Evolutionary conservation across 495 filamentous ascomycete genomes (phyloP), one percentile per base, ranked within the genome.

Genomic region (Penicillium silybi): DNA sequence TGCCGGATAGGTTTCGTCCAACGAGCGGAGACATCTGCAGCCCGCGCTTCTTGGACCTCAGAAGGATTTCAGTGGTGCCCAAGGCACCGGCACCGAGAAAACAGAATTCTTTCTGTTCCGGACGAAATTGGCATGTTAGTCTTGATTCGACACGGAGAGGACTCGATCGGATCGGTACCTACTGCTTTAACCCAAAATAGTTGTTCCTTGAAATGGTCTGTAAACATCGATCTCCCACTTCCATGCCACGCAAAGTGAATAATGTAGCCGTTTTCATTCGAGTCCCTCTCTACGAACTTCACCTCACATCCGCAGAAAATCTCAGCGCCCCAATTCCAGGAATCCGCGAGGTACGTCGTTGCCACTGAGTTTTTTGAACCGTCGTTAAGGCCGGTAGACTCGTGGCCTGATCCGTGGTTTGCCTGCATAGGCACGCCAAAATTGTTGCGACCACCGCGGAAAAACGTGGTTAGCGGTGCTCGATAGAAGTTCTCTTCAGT

Each of bases 271-370:
- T 69, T 66, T 27, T 71, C 63, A 6, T 71, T 58, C 10, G 71
- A 69, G 42, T 72, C 69, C 51, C 82, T 76, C 45, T 82, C 78
- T 58, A 89, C 72, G 56, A 86, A 82, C 49, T 81, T 73, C 29
- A 87, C 83, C 64, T 87, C 85, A 49, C 83, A 85, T 56, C 85
- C 77, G 57, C 85, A 88, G 58, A 89, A 89, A 58, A 88, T 80
- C 57, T 88, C 83, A 27, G 85, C 83, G 18, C 83, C 85, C 82
- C 83, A 85, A 62, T 87, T 85, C 85, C 84, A 88, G 19, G 85
- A 83, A 63, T 89, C 85, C n/a, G 79, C 72, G 6, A 87, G 65
- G 53, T 86, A 87, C 2, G 80, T 88, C 38, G 86, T 81, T 4
- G 85, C 68, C 2, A 81, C 81, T 13, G 78, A 82, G 19, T 74